Conservation (phyloP, 2,329 filamentous ascomycete species). For the Talaromyces marneffei region DNA sequence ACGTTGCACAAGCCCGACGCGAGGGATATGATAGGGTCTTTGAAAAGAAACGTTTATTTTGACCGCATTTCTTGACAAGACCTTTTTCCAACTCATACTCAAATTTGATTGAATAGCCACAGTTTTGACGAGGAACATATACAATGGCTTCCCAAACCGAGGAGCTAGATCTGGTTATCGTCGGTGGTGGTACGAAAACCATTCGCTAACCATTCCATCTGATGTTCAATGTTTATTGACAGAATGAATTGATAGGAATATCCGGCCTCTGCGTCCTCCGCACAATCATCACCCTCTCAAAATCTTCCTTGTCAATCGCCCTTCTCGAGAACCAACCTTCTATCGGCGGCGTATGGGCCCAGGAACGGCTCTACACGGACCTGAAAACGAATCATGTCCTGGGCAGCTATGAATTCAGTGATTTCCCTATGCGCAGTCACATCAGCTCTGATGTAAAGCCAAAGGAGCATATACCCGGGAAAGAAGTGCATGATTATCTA, state of each 20-base stretch:
- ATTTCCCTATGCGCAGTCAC: constrained; percentile 62
- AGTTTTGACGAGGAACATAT: too few species aligned
- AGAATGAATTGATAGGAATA: not conserved
- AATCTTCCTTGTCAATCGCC: not conserved
- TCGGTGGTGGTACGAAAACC: not conserved
- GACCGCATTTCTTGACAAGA: not conserved
- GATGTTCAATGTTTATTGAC: too few species aligned
- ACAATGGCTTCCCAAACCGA: not conserved
- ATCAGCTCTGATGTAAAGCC: constrained; percentile 43
- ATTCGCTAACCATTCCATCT: too few species aligned
- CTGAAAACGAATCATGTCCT: constrained; percentile 69
- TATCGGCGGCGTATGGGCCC: constrained; percentile 63
- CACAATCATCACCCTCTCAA: not conserved
- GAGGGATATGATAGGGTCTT: too few species aligned
- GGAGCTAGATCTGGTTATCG: not conserved
- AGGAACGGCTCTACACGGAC: constrained; percentile 59
- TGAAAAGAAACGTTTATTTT: not conserved
- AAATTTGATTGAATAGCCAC: too few species aligned
- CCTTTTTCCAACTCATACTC: not conserved
- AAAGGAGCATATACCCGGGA: constrained; percentile 56
- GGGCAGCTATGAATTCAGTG: constrained; percentile 67
- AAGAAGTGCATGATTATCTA: constrained; percentile 53
- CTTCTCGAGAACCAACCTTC: not conserved
- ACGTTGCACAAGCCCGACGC: not conserved
- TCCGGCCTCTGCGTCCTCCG: not conserved